Evolutionary conservation across 371 early-diverging fungal species (phyloP).

Genomic region (Haplosporangium sp.): DNA sequence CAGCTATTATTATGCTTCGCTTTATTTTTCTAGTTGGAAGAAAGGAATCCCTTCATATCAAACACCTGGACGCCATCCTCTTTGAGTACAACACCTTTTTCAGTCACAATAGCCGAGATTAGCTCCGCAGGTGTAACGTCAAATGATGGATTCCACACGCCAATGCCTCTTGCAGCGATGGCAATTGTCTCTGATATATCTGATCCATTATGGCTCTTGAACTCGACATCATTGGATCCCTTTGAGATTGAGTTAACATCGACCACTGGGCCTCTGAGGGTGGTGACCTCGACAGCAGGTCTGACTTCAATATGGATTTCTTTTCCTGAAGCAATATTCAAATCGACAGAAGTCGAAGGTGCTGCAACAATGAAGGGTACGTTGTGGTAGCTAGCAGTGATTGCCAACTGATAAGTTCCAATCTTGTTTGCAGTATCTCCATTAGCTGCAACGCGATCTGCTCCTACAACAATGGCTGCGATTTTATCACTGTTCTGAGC

Average conservation of each 20-base stretch:
- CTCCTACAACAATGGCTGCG: slow-evolving; percentile 94
- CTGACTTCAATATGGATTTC: slow-evolving; percentile 93
- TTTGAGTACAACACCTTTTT: slow-evolving; percentile 87
- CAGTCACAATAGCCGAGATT: slow-evolving; percentile 95
- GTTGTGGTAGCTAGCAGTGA: slow-evolving; percentile 87
- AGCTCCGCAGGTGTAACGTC: slow-evolving; percentile 93
- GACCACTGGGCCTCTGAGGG: slow-evolving; percentile 72
- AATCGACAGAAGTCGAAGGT: slow-evolving; percentile 92
- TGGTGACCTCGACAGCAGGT: slow-evolving; percentile 79
- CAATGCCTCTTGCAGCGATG: slow-evolving; percentile 86
- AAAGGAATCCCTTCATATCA: slow-evolving; percentile 68
- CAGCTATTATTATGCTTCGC: neutral
- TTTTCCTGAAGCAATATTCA: slow-evolving; percentile 73
- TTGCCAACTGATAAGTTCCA: slow-evolving; percentile 96
- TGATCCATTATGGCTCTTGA: slow-evolving; percentile 44
- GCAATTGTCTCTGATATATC: slow-evolving; percentile 68
- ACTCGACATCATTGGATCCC: slow-evolving; percentile 12
- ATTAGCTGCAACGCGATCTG: slow-evolving; percentile 96
- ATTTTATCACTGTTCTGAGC: slow-evolving; percentile 62
- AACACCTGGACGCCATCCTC: slow-evolving; percentile 62
- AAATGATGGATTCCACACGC: slow-evolving; percentile 97
- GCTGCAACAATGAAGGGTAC: slow-evolving; percentile 95
- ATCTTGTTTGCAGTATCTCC: slow-evolving; percentile 99
- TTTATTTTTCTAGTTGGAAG: slow-evolving; percentile 16
- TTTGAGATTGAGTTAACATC: slow-evolving; percentile 25